Evolutionary conservation across 805 yeast genomes (phyloP).

Genomic region (Kuraishia piskuri): DNA sequence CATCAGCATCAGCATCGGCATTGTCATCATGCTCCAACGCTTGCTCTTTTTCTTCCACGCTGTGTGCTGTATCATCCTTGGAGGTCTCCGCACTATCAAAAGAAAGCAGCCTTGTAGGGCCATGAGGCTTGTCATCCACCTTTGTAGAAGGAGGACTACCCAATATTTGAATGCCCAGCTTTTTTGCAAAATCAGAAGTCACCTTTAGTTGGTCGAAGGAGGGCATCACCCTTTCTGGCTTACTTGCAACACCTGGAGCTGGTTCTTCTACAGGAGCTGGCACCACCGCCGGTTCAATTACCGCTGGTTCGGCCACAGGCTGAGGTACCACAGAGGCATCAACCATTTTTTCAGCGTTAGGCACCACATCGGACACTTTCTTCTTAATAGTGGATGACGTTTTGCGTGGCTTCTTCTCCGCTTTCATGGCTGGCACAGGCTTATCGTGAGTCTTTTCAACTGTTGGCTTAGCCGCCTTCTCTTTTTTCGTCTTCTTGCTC

Average conservation of each 20-base stretch:
- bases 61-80: constrained; percentile 4
- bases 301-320: neutral
- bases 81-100: constrained; percentile 9
- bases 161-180: constrained; percentile 19
- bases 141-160: constrained; percentile 10
- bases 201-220: constrained; percentile 7
- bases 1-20: no score
- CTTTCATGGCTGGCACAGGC: neutral
- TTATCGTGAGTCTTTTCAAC: neutral
- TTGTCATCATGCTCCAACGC: no score
- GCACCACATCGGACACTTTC: constrained; percentile 1
- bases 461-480: neutral
- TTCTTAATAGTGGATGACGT: neutral
- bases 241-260: neutral
- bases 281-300: neutral
- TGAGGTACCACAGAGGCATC: neutral
- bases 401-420: neutral
- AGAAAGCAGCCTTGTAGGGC: constrained; percentile 16
- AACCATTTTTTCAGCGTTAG: constrained; percentile 2
- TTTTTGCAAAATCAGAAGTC: constrained; percentile 23
- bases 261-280: neutral
- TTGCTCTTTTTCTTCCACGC: no score
- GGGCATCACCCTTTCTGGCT: neutral
- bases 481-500: neutral
- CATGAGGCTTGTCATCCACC: constrained; percentile 2